Base-by-base conservation (phyloP, 768 basidiomycete species). In the Hericium alpestre region DNA sequence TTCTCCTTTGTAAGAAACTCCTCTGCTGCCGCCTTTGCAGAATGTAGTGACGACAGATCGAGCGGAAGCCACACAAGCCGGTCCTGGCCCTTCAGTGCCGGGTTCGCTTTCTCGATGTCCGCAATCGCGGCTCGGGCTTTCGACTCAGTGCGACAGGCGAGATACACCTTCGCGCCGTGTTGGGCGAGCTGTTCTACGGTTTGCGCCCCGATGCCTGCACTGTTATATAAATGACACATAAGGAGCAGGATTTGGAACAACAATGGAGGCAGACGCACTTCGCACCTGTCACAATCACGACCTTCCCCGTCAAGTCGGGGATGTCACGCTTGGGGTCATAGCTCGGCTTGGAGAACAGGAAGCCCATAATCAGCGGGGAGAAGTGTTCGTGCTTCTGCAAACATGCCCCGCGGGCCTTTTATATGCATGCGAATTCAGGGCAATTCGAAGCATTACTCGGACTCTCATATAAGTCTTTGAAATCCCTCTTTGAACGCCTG, bases 221-320 rank as follows among this genome's bases (percentile, higher is more conserved):
- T 79, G 25, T 25, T 25, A 25, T 0, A 25, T 5, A 25, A 4
- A 25, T 5, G 25, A 25, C 25, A 2, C 25, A 38, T 15, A 10
- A 11, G 4, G 54, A 20, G 41, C 18, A 6, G 22, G 48, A 4
- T 11, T 8, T 20, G 23, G 48, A 41, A 38, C 27, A 8, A 38
- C 49, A 2, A 40, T 10, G 43, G 46, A 22, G 38, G 20, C 52
- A 23, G 53, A 64, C 73, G 69, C 56, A 81, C 79, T 82, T 83
- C 60, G 76, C 79, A n/a, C 82, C 82, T 0, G 81, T 83, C 22
- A 84, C 77, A 41, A 82, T 66, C 47, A 70, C 65, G 16, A 83
- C 78, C 62, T 79, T 79, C 12, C 77, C 79, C 7, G 65, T 67
- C 7, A 79, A 66, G 61, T 78, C 75, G 3, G 72, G 68, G 27